Evolutionary conservation across 2,329 filamentous ascomycete genomes (phyloP), one percentile per base, ranked within the genome.

Genomic region (Xylariaceae sp.): DNA sequence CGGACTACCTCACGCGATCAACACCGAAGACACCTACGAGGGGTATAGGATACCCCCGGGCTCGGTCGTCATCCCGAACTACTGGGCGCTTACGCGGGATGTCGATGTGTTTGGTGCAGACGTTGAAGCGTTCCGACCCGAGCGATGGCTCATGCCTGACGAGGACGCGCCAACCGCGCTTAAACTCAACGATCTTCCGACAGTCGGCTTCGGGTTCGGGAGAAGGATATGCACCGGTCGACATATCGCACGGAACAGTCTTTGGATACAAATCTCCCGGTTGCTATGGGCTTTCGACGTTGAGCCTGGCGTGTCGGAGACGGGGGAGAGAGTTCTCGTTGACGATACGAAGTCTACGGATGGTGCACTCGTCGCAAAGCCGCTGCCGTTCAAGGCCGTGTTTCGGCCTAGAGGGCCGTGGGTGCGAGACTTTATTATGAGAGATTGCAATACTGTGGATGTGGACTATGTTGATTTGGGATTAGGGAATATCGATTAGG

Each of bases 201-300:
- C 69, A 2, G 61, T 67, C 0, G 74, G 75, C 6, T 82, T 83
- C 50, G 81, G 80, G 0, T 82, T 77, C 52, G 81, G 81, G 0
- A 69, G 79, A 2, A 67, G 81, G 1, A 70, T 78, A 1, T 77
- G 74, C 20, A 72, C 69, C 2, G 72, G 71, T 0, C 76, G 78
- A 10, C 74, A 80, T 57, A 74, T 84, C 16, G 79, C 80, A 1
- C 76, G 81, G 40, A 75, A 79, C 20, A 74, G 72, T 14, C 65
- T 82, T 4, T 79, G 74, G 54, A 65, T 78, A 4, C 64, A 65
- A 20, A 68, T 79, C 26, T 70, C 78, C 0, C 71, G 74, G 18
- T 46, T 81, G 21, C 63, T 86, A 0, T 85, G 81, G 82, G 57
- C 57, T 5, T 59, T 59, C 49, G 42, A 56, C 5, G 32, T 59